Percentiles rank a stretch among this genome's conserved stretches.
Conservation (phyloP, 2,329 filamentous ascomycete genomes). For the Colletotrichum musae region DNA sequence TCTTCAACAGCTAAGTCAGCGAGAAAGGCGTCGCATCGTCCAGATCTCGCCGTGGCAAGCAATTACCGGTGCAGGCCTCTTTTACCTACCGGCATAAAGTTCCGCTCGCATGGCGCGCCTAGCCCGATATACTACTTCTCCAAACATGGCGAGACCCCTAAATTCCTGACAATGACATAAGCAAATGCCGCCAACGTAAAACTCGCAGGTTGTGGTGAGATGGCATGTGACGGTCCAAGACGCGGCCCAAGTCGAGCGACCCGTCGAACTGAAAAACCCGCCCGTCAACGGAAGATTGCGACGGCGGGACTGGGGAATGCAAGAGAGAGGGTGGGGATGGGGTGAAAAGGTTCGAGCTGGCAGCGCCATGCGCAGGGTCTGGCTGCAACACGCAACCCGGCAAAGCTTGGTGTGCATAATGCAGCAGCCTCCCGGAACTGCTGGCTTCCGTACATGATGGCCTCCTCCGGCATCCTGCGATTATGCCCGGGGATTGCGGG, state of each 20-base stretch:
- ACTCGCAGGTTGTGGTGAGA: not conserved
- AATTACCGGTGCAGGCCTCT: conserved; percentile 26
- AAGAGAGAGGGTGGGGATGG: not conserved
- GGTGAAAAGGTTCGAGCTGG: no score
- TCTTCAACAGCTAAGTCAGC: no score
- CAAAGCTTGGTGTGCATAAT: not conserved
- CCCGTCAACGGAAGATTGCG: not conserved
- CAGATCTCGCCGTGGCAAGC: not conserved
- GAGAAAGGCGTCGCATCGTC: not conserved
- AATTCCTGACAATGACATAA: conserved; percentile 22
- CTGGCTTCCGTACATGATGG: not conserved
- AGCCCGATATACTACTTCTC: conserved; percentile 11
- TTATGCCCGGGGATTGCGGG: not conserved
- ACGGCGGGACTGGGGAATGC: not conserved
- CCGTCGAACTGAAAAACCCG: no score
- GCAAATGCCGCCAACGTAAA: conserved; percentile 10
- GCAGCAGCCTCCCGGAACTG: not conserved
- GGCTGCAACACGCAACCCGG: not conserved
- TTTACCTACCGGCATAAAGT: conserved; percentile 26
- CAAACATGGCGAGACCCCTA: conserved; percentile 25
- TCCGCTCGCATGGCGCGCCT: conserved; percentile 21
- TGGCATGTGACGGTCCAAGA: conserved; percentile 18
- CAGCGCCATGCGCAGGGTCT: no score
- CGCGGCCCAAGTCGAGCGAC: not conserved
- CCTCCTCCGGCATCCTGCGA: not conserved